These are phyloP conservation scores for Curvularia sp. DNA, from an alignment of 2,329 filamentous ascomycete species.

Conservation along the genomic window DNA sequence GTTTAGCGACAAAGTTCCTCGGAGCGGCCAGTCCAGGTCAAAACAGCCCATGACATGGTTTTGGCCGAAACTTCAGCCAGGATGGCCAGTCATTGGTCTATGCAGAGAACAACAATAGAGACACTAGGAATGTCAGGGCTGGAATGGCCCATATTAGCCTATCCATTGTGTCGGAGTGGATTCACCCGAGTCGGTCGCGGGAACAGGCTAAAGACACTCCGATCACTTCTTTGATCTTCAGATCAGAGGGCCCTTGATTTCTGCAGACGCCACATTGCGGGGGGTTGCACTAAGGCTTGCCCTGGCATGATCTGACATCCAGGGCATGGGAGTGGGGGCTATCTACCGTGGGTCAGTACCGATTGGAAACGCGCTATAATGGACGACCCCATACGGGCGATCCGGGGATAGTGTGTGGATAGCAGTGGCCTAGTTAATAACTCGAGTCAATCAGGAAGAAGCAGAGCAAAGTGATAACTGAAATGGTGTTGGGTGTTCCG, in stretches of 20 bases:
- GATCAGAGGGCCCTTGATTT: conserved; percentile 7
- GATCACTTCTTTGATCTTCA: conserved; percentile 7
- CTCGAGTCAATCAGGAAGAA: conserved; percentile 4
- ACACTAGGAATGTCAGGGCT: conserved; percentile 2
- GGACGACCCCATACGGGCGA: conserved; percentile 4
- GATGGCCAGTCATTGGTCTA: conserved; percentile 10
- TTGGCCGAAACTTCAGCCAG: conserved; percentile 6
- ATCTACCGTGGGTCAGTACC: conserved; percentile 10
- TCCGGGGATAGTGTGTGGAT: conserved; percentile 1
- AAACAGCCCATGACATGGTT: conserved; percentile 3
- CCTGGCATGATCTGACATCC: conserved; percentile 4
- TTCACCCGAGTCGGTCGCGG: conserved; percentile 11
- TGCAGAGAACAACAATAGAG: conserved; percentile 9
- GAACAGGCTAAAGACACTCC: conserved; percentile 9
- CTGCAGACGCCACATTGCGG: conserved; percentile 13
- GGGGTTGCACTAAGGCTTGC: conserved; percentile 8
- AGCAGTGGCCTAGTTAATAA: not conserved
- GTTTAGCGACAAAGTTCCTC: not conserved
- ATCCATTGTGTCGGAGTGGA: conserved; percentile 8
- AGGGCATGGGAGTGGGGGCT: conserved; percentile 7
- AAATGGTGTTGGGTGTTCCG: not conserved
- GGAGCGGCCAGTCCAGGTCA: not conserved
- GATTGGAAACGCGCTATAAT: conserved; percentile 10
- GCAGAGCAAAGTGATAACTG: not conserved
- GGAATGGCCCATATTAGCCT: conserved; percentile 9